Percentiles rank a stretch among this genome's conserved stretches.
Evolutionary conservation across 1,139 yeast genomes (phyloP).

Genomic region (Debaryomyces singareniensis): DNA sequence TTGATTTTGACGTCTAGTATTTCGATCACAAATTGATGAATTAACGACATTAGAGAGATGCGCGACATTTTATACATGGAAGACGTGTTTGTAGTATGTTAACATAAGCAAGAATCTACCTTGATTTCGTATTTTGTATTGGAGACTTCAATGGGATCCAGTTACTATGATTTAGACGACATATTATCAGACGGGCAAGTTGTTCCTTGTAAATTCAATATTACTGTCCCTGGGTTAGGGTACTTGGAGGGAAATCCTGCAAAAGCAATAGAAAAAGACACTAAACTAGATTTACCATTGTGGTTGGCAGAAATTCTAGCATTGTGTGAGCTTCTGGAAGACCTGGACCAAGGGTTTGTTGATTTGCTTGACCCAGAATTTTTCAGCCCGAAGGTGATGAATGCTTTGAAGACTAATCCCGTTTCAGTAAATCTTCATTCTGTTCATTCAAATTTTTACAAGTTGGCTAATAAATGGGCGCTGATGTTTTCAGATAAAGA

Average conservation of each 20-base stretch:
- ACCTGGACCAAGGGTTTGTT: conserved; percentile 51
- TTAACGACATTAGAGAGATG: too few relatives aligned
- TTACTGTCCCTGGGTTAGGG: conserved; percentile 79
- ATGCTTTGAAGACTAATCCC: conserved; percentile 79
- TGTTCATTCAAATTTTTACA: conserved; percentile 60
- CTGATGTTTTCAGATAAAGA: conserved; percentile 60
- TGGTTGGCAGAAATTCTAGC: conserved; percentile 88
- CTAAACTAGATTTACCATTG: conserved; percentile 74
- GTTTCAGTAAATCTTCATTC: conserved; percentile 60
- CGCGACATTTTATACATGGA: too few relatives aligned
- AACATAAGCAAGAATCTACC: too few relatives aligned
- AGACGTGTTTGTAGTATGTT: too few relatives aligned
- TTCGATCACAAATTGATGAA: too few relatives aligned
- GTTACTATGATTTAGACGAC: conserved; percentile 81
- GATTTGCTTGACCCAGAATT: conserved; percentile 66
- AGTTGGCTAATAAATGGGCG: conserved; percentile 71
- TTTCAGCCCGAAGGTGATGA: conserved; percentile 56
- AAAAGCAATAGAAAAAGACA: conserved; percentile 51
- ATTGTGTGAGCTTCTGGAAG: conserved; percentile 34
- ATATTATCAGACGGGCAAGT: conserved; percentile 70
- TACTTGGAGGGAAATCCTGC: conserved; percentile 82
- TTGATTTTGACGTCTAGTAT: background rate
- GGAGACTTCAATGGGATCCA: conserved; percentile 7
- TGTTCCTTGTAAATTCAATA: conserved; percentile 72
- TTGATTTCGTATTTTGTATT: too few relatives aligned